Evolutionary conservation across 352 stramenopile species (phyloP).

Genomic region (Plasmopara muralis): DNA sequence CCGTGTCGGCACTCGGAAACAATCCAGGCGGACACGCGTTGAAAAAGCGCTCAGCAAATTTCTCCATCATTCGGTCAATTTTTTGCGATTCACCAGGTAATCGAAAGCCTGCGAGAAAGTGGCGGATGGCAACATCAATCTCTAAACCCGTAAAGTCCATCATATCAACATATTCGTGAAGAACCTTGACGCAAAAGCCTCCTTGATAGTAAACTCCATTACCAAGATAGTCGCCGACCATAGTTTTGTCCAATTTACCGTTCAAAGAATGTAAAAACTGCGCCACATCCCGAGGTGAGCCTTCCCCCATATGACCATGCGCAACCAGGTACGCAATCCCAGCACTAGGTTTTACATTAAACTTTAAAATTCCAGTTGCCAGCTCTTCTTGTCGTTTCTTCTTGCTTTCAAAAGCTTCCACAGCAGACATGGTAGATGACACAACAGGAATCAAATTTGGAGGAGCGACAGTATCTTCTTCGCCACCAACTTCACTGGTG

Average conservation of each 20-base stretch:
- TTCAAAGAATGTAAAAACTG: slow-evolving; percentile 91
- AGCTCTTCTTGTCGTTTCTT: slow-evolving; percentile 95
- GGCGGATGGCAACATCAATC: slow-evolving; percentile 97
- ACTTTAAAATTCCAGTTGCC: slow-evolving; percentile 95
- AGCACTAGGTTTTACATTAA: slow-evolving; percentile 94
- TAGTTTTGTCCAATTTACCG: slow-evolving; percentile 94
- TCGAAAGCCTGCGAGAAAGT: slow-evolving; percentile 97
- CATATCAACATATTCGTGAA: slow-evolving; percentile 95
- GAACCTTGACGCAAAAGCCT: slow-evolving; percentile 87
- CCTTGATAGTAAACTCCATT: slow-evolving; percentile 94
- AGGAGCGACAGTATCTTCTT: slow-evolving; percentile 37
- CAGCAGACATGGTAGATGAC: slow-evolving; percentile 57
- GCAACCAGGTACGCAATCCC: slow-evolving; percentile 90
- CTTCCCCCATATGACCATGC: slow-evolving; percentile 87
- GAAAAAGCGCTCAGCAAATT: slow-evolving; percentile 94
- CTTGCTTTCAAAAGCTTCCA: slow-evolving; percentile 97
- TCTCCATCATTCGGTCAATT: slow-evolving; percentile 99
- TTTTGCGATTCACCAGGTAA: slow-evolving; percentile 99
- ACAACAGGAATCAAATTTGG: slow-evolving; percentile 23
- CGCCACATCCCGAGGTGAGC: slow-evolving; percentile 90
- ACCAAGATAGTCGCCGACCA: slow-evolving; percentile 96
- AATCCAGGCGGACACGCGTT: slow-evolving; percentile 68
- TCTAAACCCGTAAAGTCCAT: slow-evolving; percentile 93
- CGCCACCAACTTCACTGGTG: slow-evolving; percentile 32
- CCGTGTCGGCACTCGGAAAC: slow-evolving; percentile 94